Evolutionary conservation across 768 basidiomycete species (phyloP).

Genomic region (Macrocybe gigantea): DNA sequence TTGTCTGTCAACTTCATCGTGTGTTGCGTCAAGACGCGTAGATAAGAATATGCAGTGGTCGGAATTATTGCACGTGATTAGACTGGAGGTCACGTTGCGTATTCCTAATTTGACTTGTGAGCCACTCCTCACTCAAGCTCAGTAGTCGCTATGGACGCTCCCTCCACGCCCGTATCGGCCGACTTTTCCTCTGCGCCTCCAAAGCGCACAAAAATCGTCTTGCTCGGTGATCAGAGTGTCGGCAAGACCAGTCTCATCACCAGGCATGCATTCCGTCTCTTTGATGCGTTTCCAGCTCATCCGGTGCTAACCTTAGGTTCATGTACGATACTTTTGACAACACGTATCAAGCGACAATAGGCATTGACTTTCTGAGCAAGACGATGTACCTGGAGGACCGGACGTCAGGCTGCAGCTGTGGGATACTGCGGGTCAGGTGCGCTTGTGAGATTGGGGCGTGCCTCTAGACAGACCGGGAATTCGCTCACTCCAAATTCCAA

Average conservation of each 20-base stretch:
- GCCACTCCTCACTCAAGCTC: too few species aligned
- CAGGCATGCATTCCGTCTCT: constrained; percentile 43
- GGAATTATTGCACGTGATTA: too few species aligned
- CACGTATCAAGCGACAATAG: constrained; percentile 96
- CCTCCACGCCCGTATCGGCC: constrained; percentile 64
- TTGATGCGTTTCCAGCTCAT: not conserved
- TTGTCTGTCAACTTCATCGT: constrained; percentile 73
- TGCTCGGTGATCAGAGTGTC: constrained; percentile 95
- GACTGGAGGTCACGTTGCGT: not conserved
- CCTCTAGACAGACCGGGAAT: too few species aligned
- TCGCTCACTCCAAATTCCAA: too few species aligned
- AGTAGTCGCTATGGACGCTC: constrained; percentile 35
- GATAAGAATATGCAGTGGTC: too few species aligned
- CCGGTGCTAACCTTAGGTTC: constrained; percentile 47
- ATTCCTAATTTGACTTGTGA: not conserved
- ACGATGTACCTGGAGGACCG: constrained; percentile 99
- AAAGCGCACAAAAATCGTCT: constrained; percentile 94
- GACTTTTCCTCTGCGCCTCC: constrained; percentile 87
- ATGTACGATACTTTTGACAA: constrained; percentile 99
- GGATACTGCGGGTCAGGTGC: constrained; percentile 95
- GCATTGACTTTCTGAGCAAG: constrained; percentile 99
- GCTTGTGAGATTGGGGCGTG: not conserved
- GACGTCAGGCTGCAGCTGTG: constrained; percentile 97
- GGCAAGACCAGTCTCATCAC: constrained; percentile 99
- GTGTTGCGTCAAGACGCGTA: not conserved